These are phyloP conservation scores for Bretschneidera sinensis DNA, from an alignment of 345 rosid genomes.

Conservation along the genomic window DNA sequence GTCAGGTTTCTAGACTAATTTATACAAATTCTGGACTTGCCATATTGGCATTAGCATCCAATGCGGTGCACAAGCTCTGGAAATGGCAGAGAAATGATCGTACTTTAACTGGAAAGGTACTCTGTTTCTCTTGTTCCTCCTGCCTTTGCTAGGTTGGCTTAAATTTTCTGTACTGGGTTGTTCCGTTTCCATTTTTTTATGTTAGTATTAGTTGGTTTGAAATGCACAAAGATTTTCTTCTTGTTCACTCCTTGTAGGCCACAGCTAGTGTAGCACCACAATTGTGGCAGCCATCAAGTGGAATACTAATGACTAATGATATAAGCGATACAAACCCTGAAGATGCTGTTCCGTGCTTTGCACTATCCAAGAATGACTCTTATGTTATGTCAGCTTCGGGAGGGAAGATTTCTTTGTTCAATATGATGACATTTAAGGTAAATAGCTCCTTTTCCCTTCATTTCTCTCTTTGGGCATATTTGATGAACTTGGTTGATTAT, in stretches of 20 bases:
- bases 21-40: constrained; percentile 79
- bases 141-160: not conserved
- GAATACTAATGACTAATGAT: constrained; percentile 71
- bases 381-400: constrained; percentile 85
- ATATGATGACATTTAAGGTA: constrained; percentile 79
- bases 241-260: constrained; percentile 37
- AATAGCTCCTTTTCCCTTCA: constrained; percentile 6
- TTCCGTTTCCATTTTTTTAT: constrained; percentile 2
- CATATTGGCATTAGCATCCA: constrained; percentile 73
- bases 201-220: constrained; percentile 1
- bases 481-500: too few relatives aligned
- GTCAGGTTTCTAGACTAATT: constrained; percentile 67
- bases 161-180: constrained; percentile 1
- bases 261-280: constrained; percentile 57
- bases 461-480: not conserved
- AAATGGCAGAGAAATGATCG: constrained; percentile 73
- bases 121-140: constrained; percentile 8
- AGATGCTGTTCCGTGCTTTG: constrained; percentile 80
- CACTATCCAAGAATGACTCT: constrained; percentile 63
- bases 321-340: constrained; percentile 55
- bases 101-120: constrained; percentile 46
- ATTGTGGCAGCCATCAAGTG: constrained; percentile 72
- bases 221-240: constrained; percentile 8
- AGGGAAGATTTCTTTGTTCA: constrained; percentile 61
- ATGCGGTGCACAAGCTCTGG: constrained; percentile 88